Evolutionary conservation across 805 yeast species (phyloP), one percentile per base, ranked within the genome.

Genomic region (Ogataea paraovalis): DNA sequence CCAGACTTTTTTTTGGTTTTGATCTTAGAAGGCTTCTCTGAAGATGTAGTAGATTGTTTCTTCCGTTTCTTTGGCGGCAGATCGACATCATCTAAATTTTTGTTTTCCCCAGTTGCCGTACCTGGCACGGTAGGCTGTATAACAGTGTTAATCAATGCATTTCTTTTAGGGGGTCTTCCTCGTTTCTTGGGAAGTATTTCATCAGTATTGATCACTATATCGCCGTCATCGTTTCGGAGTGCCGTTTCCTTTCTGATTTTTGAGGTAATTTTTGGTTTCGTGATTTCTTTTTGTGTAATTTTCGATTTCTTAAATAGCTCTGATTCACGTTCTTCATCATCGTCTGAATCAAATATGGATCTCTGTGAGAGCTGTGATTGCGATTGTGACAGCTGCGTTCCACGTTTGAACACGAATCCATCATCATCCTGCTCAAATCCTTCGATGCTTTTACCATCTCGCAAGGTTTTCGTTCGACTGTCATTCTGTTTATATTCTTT

Each of bases 331-430:
- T n/a, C n/a, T 8, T 20, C 27, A 39, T 22, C 41, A 8, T 22
- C 41, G 22, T 12, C 19, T 7, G 38, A 34, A 34, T 34, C 38
- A 34, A 34, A 21, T 28, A 41, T 14, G 3, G 37, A 30, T 41
- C 25, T 20, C 19, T 41, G 43, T 2, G 43, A 32, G 16, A 16
- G 41, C 30, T 51, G 57, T 16, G 49, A 32, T 36, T 51, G 55
- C 12, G 36, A 30, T 30, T 30, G 38, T 5, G 38, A 23, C 33
- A 33, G 22, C 25, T 36, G 40, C 8, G 46, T 16, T 23, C 54
- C 56, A 39, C 59, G 41, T 34, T 52, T 55, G 44, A 52, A 55
- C 21, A 55, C 51, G 48, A 55, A 55, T 4, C 59, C 59, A 23
- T 51, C 58, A 25, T 52, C 56, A 7, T 52, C 59, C 22, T 52